phyloP scores from a whole-genome alignment of 345 rosid genomes.

The Euphorbia lathyris region DNA sequence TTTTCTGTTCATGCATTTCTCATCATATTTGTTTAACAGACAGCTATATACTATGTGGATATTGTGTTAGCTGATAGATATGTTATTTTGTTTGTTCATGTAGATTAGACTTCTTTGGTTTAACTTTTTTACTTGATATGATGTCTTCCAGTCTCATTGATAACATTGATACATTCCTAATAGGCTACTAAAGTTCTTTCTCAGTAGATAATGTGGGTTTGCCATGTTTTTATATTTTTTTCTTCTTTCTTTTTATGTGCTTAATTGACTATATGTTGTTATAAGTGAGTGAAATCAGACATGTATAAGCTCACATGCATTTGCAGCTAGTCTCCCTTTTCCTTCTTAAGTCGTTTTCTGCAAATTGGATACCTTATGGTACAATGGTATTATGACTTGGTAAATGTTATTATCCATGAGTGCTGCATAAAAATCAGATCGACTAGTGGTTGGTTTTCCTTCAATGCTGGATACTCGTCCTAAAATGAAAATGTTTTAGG shows the following conservation, averaged over 20 bases:
- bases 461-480: neutral
- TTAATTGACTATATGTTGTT: neutral
- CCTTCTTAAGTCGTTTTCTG: neutral
- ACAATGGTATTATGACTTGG: neutral
- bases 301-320: neutral
- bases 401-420: neutral
- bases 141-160: neutral
- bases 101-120: neutral
- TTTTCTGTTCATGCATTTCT: slow-evolving; percentile 1
- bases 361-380: neutral
- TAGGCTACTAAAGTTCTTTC: neutral
- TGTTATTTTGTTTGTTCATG: neutral
- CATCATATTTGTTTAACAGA: slow-evolving; percentile 2
- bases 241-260: neutral
- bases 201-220: neutral
- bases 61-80: neutral
- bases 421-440: neutral
- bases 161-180: neutral
- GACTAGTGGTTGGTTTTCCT: neutral
- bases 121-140: neutral
- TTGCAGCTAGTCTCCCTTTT: neutral
- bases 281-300: neutral
- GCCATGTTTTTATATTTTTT: no score
- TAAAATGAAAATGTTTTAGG: slow-evolving; percentile 39
- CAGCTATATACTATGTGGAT: neutral